Evolutionary conservation across 768 basidiomycete genomes (phyloP).

Genomic region (Amanita inopinata): DNA sequence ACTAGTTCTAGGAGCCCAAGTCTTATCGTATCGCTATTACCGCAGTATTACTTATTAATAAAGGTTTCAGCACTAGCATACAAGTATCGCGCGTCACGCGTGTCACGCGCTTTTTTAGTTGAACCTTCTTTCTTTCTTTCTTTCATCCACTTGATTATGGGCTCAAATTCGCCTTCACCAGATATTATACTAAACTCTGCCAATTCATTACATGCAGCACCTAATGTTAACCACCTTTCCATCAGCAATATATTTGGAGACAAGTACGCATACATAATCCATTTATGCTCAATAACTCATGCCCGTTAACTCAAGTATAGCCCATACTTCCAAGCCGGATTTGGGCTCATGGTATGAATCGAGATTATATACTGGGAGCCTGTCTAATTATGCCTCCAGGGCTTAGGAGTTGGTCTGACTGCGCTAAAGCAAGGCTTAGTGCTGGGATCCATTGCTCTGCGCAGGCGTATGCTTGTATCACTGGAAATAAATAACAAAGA

Average conservation of each 20-base stretch:
- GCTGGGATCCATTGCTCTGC: slow-evolving; percentile 65
- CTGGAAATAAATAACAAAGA: slow-evolving; percentile 97
- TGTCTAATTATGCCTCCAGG: slow-evolving; percentile 35
- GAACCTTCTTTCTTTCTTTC: slow-evolving; percentile 43
- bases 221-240: slow-evolving; percentile 19
- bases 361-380: background rate
- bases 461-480: slow-evolving; percentile 85
- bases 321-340: slow-evolving; percentile 96
- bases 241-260: slow-evolving; percentile 39
- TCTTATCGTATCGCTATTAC: too few species aligned
- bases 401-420: slow-evolving; percentile 81
- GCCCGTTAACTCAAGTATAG: slow-evolving; percentile 41
- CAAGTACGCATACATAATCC: slow-evolving; percentile 43
- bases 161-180: slow-evolving; percentile 28
- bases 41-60: too few species aligned
- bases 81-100: too few species aligned
- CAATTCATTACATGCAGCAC: background rate
- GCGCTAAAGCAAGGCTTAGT: slow-evolving; percentile 61
- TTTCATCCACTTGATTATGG: slow-evolving; percentile 43
- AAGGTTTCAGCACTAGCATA: too few species aligned
- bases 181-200: slow-evolving; percentile 11
- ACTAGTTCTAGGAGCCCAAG: too few species aligned
- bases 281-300: slow-evolving; percentile 6
- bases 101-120: slow-evolving; percentile 49
- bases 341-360: slow-evolving; percentile 74